Percentiles rank a stretch among this genome's conserved stretches.
Evolutionary conservation across 345 rosid genomes (phyloP).

Genomic region (Microcos paniculata): DNA sequence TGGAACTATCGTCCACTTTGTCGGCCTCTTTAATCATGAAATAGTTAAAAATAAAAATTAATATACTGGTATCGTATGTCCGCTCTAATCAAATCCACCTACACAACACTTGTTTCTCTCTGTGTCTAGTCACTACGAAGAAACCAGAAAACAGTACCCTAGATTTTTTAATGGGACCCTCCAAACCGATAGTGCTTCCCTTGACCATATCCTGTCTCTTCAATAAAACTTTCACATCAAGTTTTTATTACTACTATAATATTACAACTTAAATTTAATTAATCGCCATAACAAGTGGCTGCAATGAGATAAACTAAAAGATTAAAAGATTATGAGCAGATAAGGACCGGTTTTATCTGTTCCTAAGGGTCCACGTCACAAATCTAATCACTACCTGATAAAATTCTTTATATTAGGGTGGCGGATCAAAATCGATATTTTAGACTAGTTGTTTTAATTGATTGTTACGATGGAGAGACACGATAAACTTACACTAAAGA

Average conservation of each 20-base stretch:
- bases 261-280: not conserved
- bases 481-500: not conserved
- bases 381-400: not conserved
- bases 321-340: conserved; percentile 24
- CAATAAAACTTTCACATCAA: conserved; percentile 16
- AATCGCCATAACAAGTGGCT: conserved; percentile 25
- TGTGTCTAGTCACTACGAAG: not conserved
- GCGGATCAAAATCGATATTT: not conserved
- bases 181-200: not conserved
- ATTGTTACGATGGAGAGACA: not conserved
- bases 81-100: not conserved
- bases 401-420: not conserved
- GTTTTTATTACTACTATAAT: not conserved
- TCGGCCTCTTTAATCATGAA: conserved; percentile 18
- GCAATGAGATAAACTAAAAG: conserved; percentile 15
- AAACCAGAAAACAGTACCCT: not conserved
- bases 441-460: not conserved
- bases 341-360: conserved; percentile 24
- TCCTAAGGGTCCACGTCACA: conserved; percentile 21
- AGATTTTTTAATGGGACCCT: conserved; percentile 14
- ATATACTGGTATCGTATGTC: not conserved
- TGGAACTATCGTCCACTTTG: conserved; percentile 37
- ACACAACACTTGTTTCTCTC: not conserved
- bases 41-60: no score
- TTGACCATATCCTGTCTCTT: conserved; percentile 24